Conservation (phyloP, 495 filamentous ascomycete species). For the Pyronema domesticum region DNA sequence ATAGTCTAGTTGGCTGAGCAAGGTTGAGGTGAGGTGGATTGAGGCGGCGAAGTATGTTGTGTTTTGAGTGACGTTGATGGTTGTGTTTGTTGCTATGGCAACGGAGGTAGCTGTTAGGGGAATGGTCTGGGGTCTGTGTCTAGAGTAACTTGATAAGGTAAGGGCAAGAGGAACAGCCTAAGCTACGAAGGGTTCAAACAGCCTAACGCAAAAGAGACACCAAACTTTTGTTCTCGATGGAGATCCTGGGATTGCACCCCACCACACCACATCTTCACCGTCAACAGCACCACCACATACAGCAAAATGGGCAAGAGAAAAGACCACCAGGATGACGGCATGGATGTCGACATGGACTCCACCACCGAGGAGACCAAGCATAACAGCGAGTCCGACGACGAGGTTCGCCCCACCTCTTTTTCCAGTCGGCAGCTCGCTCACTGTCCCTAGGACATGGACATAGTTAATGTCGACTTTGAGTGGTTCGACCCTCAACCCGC, state of each 20-base stretch:
- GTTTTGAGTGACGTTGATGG: neutral
- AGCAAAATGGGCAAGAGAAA: constrained; percentile 37
- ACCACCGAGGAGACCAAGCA: constrained; percentile 20
- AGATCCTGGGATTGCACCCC: neutral
- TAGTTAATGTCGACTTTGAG: constrained; percentile 93
- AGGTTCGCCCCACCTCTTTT: constrained; percentile 22
- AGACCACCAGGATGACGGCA: constrained; percentile 28
- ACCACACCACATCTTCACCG: neutral
- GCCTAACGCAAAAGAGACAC: neutral
- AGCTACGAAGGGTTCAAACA: too few species aligned
- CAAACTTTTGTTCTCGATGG: neutral
- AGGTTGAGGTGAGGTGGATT: too few species aligned
- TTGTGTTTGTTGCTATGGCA: too few species aligned
- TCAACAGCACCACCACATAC: neutral
- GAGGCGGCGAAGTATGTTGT: neutral
- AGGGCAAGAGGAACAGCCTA: too few species aligned
- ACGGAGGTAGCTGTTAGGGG: too few species aligned
- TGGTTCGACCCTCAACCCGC: constrained; percentile 87
- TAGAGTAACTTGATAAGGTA: too few species aligned
- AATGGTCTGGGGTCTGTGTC: too few species aligned
- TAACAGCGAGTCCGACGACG: constrained; percentile 29
- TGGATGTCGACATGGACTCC: constrained; percentile 31
- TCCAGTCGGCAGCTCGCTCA: neutral
- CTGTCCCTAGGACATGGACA: constrained; percentile 53
- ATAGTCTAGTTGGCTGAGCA: too few species aligned